Conservation (phyloP, 352 stramenopile species). For the Globisporangium carolinianum region DNA sequence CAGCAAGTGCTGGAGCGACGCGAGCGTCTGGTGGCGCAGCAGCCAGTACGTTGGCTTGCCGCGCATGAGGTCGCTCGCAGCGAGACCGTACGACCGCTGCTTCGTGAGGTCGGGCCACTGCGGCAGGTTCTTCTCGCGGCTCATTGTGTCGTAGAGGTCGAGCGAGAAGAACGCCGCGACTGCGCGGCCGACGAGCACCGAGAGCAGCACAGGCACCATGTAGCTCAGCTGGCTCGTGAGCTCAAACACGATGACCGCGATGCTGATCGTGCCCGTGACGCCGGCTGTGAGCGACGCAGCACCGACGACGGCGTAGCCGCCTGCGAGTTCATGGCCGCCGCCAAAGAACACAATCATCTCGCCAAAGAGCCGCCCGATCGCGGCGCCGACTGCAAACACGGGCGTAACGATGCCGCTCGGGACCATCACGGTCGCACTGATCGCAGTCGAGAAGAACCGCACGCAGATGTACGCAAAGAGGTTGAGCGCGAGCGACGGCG, state of each 20-base stretch:
- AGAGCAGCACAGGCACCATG: conserved; percentile 82
- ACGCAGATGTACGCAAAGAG: conserved; percentile 57
- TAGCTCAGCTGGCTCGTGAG: conserved; percentile 88
- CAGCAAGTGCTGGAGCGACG: conserved; percentile 40
- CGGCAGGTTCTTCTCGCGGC: conserved; percentile 69
- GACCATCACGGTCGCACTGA: conserved; percentile 81
- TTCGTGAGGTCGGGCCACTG: conserved; percentile 76
- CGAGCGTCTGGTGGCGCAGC: conserved; percentile 41
- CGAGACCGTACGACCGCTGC: conserved; percentile 67
- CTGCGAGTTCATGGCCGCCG: conserved; percentile 39
- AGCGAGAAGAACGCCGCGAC: conserved; percentile 68
- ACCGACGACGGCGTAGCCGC: conserved; percentile 74
- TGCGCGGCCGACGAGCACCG: conserved; percentile 62
- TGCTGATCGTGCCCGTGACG: conserved; percentile 69
- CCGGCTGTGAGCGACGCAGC: conserved; percentile 78
- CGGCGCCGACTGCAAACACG: conserved; percentile 86
- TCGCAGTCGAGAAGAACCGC: conserved; percentile 72
- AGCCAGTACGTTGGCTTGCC: conserved; percentile 36
- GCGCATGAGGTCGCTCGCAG: conserved; percentile 68
- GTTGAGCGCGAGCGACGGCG: conserved; percentile 57
- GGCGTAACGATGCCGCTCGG: conserved; percentile 89
- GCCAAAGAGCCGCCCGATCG: conserved; percentile 85
- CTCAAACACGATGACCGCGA: conserved; percentile 83
- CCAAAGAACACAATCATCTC: conserved; percentile 66
- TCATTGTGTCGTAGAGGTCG: conserved; percentile 83